Percentiles rank a stretch among this genome's conserved stretches.
Conservation (phyloP, 1,139 yeast genomes). For the Taphrina pruni region DNA sequence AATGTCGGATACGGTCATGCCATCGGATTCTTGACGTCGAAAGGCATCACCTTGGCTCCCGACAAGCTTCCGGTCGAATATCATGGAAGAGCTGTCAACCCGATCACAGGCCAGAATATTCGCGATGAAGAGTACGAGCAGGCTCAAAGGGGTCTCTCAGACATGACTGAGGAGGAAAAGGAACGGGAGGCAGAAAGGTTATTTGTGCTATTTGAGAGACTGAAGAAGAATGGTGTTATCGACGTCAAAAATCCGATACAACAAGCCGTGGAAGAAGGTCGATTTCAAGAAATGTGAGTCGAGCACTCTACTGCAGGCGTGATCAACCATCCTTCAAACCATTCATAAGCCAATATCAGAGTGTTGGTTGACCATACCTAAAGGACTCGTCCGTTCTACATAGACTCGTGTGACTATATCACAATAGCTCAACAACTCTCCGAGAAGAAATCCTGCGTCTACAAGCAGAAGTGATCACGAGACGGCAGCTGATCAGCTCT, state of each 20-base stretch:
- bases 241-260: slow-evolving; percentile 55
- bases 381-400: too few species aligned
- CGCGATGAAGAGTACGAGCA: slow-evolving; percentile 43
- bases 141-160: slow-evolving; percentile 46
- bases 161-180: slow-evolving; percentile 61
- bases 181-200: slow-evolving; percentile 62
- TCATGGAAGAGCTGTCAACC: slow-evolving; percentile 46
- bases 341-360: too few species aligned
- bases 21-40: slow-evolving; percentile 48
- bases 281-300: slow-evolving; percentile 43
- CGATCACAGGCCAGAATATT: slow-evolving; percentile 50
- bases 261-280: slow-evolving; percentile 48
- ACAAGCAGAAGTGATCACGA: background rate
- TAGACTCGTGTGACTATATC: too few species aligned
- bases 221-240: slow-evolving; percentile 55
- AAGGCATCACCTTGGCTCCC: slow-evolving; percentile 47
- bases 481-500: background rate
- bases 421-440: too few species aligned
- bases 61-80: slow-evolving; percentile 35
- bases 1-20: slow-evolving; percentile 51
- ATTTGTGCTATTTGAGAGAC: slow-evolving; percentile 59
- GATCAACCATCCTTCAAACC: too few species aligned
- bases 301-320: too few species aligned
- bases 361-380: too few species aligned
- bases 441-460: too few species aligned